phyloP scores from a whole-genome alignment of 2,329 filamentous ascomycete genomes.

The Aspergillus pseudoterreus region DNA sequence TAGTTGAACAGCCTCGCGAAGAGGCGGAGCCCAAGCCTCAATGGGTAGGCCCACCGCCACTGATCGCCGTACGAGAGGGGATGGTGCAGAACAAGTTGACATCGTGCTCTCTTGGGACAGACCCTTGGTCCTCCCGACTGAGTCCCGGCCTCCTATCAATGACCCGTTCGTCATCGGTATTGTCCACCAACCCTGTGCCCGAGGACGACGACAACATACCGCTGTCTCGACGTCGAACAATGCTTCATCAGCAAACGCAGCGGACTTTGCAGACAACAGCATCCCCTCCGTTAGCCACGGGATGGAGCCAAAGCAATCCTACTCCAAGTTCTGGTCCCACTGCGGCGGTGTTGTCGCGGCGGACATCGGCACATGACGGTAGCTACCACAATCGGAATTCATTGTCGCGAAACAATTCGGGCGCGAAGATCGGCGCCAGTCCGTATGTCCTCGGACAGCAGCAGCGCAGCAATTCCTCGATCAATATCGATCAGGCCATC shows the following conservation, averaged over 20 bases:
- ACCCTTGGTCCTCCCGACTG: slow-evolving; percentile 27
- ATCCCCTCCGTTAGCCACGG: not conserved
- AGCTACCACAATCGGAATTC: slow-evolving; percentile 41
- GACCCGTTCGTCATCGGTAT: slow-evolving; percentile 10
- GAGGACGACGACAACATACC: slow-evolving; percentile 64
- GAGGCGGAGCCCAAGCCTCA: slow-evolving; percentile 16
- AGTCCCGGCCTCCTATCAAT: slow-evolving; percentile 24
- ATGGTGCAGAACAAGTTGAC: slow-evolving; percentile 43
- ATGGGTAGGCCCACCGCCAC: slow-evolving; percentile 38
- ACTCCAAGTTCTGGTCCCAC: slow-evolving; percentile 6
- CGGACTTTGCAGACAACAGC: slow-evolving; percentile 42
- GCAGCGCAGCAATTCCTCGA: slow-evolving; percentile 55
- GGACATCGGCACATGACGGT: slow-evolving; percentile 62
- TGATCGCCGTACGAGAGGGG: slow-evolving; percentile 54
- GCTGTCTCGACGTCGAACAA: slow-evolving; percentile 62
- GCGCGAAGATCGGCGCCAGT: slow-evolving; percentile 28
- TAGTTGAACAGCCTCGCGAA: slow-evolving; percentile 11
- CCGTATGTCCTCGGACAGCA: slow-evolving; percentile 53
- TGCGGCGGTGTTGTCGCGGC: slow-evolving; percentile 49
- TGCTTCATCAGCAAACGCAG: slow-evolving; percentile 51
- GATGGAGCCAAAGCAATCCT: slow-evolving; percentile 8
- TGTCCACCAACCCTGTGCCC: slow-evolving; percentile 19
- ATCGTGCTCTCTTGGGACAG: slow-evolving; percentile 31
- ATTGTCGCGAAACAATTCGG: slow-evolving; percentile 25
- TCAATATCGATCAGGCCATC: slow-evolving; percentile 60